These are phyloP conservation scores for Wickerhamia fluorescens DNA, from an alignment of 805 yeast species.

Conservation along the genomic window DNA sequence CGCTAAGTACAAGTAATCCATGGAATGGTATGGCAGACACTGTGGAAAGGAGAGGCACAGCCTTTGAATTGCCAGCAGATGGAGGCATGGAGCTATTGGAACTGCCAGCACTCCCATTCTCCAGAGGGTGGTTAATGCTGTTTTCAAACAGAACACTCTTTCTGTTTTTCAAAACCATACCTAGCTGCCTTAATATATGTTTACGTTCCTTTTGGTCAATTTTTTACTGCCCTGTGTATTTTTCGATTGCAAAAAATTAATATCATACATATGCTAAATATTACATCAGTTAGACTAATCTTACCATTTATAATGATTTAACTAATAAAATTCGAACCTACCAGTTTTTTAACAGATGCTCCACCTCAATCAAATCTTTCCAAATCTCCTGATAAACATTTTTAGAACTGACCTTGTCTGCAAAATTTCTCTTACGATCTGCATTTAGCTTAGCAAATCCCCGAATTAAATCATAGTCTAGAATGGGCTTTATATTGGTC, in stretches of 20 bases:
- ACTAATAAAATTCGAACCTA: no score
- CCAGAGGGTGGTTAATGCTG: no score
- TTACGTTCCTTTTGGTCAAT: no score
- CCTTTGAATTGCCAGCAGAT: not conserved
- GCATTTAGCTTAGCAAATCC: conserved; percentile 49
- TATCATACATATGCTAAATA: not conserved
- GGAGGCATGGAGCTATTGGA: not conserved
- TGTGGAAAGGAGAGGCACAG: conserved; percentile 1
- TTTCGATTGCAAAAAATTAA: not conserved
- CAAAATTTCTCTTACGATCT: conserved; percentile 47
- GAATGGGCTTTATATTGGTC: conserved; percentile 49
- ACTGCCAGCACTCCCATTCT: not conserved
- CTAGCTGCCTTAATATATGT: no score
- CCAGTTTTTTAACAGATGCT: conserved; percentile 29
- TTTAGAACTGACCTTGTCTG: conserved; percentile 50
- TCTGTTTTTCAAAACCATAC: no score
- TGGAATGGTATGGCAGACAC: conserved; percentile 22
- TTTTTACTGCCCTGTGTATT: no score
- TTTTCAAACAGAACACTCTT: not conserved
- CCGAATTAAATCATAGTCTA: conserved; percentile 55
- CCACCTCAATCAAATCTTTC: conserved; percentile 57
- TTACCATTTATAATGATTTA: no score
- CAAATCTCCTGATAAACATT: conserved; percentile 55
- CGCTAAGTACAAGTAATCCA: conserved; percentile 16
- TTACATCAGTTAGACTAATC: no score